Conservation (phyloP, 2,329 filamentous ascomycete genomes). For the Botrytis pseudocinerea region DNA sequence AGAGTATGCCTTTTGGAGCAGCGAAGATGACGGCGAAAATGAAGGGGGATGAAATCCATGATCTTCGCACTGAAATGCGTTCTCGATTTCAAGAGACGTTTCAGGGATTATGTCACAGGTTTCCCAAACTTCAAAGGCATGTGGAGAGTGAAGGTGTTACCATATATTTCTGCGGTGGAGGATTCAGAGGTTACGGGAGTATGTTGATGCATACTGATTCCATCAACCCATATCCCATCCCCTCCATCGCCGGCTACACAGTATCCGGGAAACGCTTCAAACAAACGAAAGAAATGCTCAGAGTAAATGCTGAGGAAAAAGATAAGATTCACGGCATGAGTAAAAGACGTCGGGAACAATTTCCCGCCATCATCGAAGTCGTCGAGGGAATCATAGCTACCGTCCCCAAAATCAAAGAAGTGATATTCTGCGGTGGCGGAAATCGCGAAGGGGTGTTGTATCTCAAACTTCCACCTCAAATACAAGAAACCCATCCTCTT, state of each 20-base stretch:
- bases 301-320: slow-evolving; percentile 50
- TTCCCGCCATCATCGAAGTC: slow-evolving; percentile 79
- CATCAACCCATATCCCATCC: slow-evolving; percentile 77
- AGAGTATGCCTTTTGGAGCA: slow-evolving; percentile 62
- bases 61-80: slow-evolving; percentile 43
- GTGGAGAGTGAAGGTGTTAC: slow-evolving; percentile 53
- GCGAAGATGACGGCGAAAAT: slow-evolving; percentile 55
- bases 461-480: slow-evolving; percentile 60
- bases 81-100: slow-evolving; percentile 62
- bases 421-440: slow-evolving; percentile 84
- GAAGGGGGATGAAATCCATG: slow-evolving; percentile 37
- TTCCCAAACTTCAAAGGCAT: slow-evolving; percentile 37
- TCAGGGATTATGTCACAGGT: slow-evolving; percentile 51
- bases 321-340: slow-evolving; percentile 75
- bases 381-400: slow-evolving; percentile 72
- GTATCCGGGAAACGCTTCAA: slow-evolving; percentile 62
- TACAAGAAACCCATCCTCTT: slow-evolving; percentile 68
- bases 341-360: slow-evolving; percentile 74
- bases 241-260: slow-evolving; percentile 77
- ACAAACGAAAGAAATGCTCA: slow-evolving; percentile 53
- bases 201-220: slow-evolving; percentile 78
- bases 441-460: slow-evolving; percentile 83
- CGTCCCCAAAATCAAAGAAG: slow-evolving; percentile 68
- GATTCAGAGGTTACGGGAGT: slow-evolving; percentile 88
- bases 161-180: slow-evolving; percentile 85